Base-by-base conservation (phyloP, 1,284 basidiomycete species). In the Ustilago trichophora region DNA sequence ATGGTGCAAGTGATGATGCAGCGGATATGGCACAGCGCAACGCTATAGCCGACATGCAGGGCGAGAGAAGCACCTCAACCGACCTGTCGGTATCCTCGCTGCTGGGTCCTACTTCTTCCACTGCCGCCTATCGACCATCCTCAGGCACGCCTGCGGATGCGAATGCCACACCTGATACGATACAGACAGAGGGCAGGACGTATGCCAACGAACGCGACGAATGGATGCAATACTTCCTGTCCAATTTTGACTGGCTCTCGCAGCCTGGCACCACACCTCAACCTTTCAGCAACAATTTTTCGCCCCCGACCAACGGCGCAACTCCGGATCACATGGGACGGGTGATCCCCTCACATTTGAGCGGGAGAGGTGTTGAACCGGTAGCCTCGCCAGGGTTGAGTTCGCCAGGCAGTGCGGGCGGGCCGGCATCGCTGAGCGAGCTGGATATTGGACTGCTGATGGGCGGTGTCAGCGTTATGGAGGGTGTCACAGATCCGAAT, bases 181-280 rank as follows among this genome's bases (percentile, higher is more conserved):
- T 33, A 19, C 38, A 18, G 5, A 24, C 32, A 6, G 53, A 52
- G n/a, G 49, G 44, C 32, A 50, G 37, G 31, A 45, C 38, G 36
- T 56, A 44, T 25, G 53, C 53, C 6, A 35, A 50, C 40, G 64
- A 60, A 13, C 56, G 65, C 24, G 65, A 68, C 34, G 66, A 69
- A 46, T 69, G 66, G 66, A 69, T 69, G 66, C 55, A 64, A 31
- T 62, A 69, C 51, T 69, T 64, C 29, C 34, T 69, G 22, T 64
- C 59, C 35, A 62, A 60, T 38, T 69, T 69, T 44, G 66, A 69
- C 51, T 69, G 66, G 66, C 56, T 69, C 18, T 36, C 55, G 29
- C 50, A 47, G 19, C 50, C 43, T 15, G 51, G 46, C 6, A 37
- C 47, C 10, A 43, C 57, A 12, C 35, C 57, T 16, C 44, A 46